Conservation (phyloP, 2,329 filamentous ascomycete genomes). For the Chaetothyriales sp. region DNA sequence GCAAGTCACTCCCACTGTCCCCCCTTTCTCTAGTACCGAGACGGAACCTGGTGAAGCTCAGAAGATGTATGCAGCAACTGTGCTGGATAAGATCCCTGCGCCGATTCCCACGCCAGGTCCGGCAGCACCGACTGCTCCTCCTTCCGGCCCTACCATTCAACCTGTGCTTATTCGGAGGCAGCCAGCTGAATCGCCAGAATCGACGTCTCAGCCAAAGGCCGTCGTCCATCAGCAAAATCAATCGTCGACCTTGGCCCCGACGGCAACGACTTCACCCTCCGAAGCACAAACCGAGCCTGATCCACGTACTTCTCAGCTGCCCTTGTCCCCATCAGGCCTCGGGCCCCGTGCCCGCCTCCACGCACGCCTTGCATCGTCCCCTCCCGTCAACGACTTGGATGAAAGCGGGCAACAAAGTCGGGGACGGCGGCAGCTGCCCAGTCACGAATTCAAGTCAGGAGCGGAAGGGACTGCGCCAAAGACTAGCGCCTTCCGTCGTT, state of each 20-base stretch:
- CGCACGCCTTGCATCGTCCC: background rate
- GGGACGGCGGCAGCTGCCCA: background rate
- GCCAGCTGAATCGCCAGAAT: slow-evolving; percentile 3
- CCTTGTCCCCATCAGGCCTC: too few relatives aligned
- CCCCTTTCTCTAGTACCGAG: background rate
- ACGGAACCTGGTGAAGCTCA: background rate
- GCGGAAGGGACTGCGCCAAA: background rate
- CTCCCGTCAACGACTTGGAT: background rate
- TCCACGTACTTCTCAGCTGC: background rate
- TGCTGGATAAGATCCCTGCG: slow-evolving; percentile 12
- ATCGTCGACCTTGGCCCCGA: background rate
- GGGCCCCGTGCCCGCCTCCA: background rate
- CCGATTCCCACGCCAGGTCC: slow-evolving; percentile 11
- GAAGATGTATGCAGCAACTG: slow-evolving; percentile 9
- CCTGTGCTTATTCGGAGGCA: background rate
- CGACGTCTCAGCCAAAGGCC: background rate
- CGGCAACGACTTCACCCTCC: background rate
- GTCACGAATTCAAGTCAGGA: background rate
- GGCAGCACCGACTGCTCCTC: slow-evolving; percentile 11
- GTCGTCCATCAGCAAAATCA: background rate
- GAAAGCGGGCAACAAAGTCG: background rate
- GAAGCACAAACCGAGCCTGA: background rate
- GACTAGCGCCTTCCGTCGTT: slow-evolving; percentile 1
- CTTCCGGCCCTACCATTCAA: slow-evolving; percentile 2
- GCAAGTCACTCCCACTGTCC: background rate